A percentile compares a stretch with the other conserved stretches of the same genome.
These are phyloP conservation scores for Cadophora luteo-olivacea DNA, from an alignment of 2,329 filamentous ascomycete species.

Conservation along the genomic window DNA sequence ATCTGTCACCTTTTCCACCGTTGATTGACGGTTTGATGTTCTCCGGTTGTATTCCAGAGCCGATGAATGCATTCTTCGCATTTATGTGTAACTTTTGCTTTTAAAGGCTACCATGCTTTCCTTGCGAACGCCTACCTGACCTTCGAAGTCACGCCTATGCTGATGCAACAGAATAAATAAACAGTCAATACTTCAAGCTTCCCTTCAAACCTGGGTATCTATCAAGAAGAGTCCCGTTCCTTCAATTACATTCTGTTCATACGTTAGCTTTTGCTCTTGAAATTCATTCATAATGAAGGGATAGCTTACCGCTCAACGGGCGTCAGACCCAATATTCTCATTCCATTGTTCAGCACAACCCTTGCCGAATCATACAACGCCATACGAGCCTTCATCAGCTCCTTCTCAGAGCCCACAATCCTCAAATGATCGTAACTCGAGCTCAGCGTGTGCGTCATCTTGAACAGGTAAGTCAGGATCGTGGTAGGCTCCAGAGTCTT, in stretches of 20 bases:
- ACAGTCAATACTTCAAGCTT: background rate
- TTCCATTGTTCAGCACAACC: conserved; percentile 81
- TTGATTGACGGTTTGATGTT: no score
- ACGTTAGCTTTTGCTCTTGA: conserved; percentile 8
- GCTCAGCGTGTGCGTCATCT: conserved; percentile 83
- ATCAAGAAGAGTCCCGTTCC: conserved; percentile 6
- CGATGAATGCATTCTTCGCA: background rate
- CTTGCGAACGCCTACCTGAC: conserved; percentile 15
- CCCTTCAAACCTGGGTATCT: conserved; percentile 18
- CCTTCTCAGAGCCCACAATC: conserved; percentile 79
- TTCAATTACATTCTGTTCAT: conserved; percentile 25
- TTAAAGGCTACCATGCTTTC: conserved; percentile 12
- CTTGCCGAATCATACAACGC: conserved; percentile 79
- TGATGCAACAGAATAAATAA: conserved; percentile 7
- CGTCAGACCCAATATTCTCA: conserved; percentile 78
- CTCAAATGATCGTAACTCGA: conserved; percentile 83
- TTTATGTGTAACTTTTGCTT: background rate
- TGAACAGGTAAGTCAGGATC: conserved; percentile 76
- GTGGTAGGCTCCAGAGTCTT: conserved; percentile 81
- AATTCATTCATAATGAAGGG: background rate
- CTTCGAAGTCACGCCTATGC: conserved; percentile 7
- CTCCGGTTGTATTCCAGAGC: background rate
- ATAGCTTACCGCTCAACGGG: conserved; percentile 65
- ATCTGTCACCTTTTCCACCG: no score
- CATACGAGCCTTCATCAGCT: conserved; percentile 74